Percentiles rank a stretch among this genome's conserved stretches.
Conservation (phyloP, 106 monocot species). For the Gastrodia elata region DNA sequence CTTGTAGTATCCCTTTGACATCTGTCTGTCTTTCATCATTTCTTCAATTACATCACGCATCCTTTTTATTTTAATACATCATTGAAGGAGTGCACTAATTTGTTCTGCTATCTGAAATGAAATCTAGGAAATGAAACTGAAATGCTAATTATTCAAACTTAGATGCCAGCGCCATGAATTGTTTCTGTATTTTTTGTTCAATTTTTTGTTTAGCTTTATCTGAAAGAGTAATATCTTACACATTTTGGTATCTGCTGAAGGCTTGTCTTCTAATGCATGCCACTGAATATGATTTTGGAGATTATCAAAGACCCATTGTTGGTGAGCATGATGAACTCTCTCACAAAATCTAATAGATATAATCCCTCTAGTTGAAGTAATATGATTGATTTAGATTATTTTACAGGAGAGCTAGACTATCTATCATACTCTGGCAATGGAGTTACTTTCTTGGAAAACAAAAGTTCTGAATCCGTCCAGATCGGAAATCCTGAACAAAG, state of each 20-base stretch:
- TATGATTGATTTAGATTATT: slow-evolving; percentile 5
- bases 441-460: slow-evolving; percentile 12
- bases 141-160: not conserved
- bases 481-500: not conserved
- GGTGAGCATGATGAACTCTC: slow-evolving; percentile 11
- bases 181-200: not conserved
- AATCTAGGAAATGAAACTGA: not conserved
- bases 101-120: not conserved
- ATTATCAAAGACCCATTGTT: slow-evolving; percentile 7
- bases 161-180: not conserved
- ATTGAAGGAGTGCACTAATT: not conserved
- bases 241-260: slow-evolving; percentile 19
- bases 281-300: slow-evolving; percentile 22
- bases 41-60: not conserved
- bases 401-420: slow-evolving; percentile 12
- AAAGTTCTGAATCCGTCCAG: not conserved
- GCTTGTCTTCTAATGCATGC: slow-evolving; percentile 78
- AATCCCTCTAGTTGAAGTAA: not conserved
- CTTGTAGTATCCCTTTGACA: not conserved
- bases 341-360: slow-evolving; percentile 11
- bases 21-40: not conserved
- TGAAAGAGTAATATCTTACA: not conserved
- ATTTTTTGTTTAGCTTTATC: not conserved
- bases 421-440: slow-evolving; percentile 12
- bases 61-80: not conserved